phyloP scores from a whole-genome alignment of 345 rosid genomes.

The Salix udensis region DNA sequence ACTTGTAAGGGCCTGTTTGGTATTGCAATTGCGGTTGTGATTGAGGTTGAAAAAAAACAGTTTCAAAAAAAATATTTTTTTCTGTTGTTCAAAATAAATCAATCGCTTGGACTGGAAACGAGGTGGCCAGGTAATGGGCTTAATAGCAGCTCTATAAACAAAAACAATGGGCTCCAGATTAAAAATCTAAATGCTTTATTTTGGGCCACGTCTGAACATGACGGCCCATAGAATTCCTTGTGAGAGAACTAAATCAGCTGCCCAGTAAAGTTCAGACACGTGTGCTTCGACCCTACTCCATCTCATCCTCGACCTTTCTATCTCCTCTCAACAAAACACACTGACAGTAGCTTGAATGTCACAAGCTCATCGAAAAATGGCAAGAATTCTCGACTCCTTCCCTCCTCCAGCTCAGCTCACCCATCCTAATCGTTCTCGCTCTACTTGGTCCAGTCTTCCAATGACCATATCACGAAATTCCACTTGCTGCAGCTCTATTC shows the following conservation, averaged over 20 bases:
- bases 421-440: neutral
- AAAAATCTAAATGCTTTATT: no score
- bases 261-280: neutral
- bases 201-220: no score
- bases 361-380: conserved; percentile 9
- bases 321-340: neutral
- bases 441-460: conserved; percentile 3
- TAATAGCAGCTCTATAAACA: no score
- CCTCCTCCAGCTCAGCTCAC: neutral
- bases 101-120: no score
- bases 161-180: no score
- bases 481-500: conserved; percentile 1
- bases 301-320: neutral
- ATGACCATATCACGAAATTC: conserved; percentile 9
- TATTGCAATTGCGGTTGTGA: no score
- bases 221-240: neutral
- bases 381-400: conserved; percentile 8
- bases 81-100: no score
- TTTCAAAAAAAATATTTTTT: no score
- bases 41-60: no score
- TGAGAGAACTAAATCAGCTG: neutral
- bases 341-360: neutral
- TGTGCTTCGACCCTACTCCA: neutral
- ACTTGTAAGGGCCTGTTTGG: no score
- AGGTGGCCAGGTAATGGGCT: no score